These are phyloP conservation scores for Claviceps arundinis DNA, from an alignment of 2,329 filamentous ascomycete genomes.

Conservation along the genomic window DNA sequence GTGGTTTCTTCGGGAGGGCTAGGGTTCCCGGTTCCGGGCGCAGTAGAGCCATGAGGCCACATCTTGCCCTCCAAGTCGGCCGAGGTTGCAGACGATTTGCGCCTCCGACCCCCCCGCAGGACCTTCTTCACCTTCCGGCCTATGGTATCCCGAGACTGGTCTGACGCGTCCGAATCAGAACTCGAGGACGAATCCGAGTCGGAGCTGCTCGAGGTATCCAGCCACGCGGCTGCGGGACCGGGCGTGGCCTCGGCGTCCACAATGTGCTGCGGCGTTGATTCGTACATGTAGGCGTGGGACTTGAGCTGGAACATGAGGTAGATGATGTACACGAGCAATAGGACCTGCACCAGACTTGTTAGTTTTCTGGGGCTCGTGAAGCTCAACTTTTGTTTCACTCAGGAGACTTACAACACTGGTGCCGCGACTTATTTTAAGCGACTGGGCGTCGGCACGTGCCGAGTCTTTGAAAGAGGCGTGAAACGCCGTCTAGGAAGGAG, in stretches of 20 bases:
- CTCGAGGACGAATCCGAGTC: constrained; percentile 41
- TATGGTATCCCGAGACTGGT: constrained; percentile 47
- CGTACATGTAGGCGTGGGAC: constrained; percentile 83
- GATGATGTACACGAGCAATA: constrained; percentile 68
- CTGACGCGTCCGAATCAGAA: constrained; percentile 54
- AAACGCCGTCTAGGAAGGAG: constrained; percentile 56
- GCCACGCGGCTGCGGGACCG: constrained; percentile 68
- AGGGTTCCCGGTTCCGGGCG: constrained; percentile 17
- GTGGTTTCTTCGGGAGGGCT: constrained; percentile 23
- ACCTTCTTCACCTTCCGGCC: constrained; percentile 64
- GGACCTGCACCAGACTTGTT: constrained; percentile 32
- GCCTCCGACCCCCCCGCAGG: constrained; percentile 54
- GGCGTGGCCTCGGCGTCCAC: constrained; percentile 86
- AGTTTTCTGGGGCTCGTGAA: not conserved
- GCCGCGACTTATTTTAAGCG: constrained; percentile 75
- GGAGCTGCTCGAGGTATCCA: constrained; percentile 55
- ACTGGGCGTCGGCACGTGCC: constrained; percentile 50
- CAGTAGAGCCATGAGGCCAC: constrained; percentile 29
- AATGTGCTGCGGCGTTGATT: constrained; percentile 81
- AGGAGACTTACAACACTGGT: constrained; percentile 62
- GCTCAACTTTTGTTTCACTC: constrained; percentile 10
- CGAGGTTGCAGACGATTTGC: constrained; percentile 66
- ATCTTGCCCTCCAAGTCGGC: constrained; percentile 32
- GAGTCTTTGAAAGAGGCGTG: constrained; percentile 68
- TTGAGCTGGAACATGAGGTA: constrained; percentile 87